Conservation (phyloP, 768 basidiomycete genomes). For the Russula sp. region DNA sequence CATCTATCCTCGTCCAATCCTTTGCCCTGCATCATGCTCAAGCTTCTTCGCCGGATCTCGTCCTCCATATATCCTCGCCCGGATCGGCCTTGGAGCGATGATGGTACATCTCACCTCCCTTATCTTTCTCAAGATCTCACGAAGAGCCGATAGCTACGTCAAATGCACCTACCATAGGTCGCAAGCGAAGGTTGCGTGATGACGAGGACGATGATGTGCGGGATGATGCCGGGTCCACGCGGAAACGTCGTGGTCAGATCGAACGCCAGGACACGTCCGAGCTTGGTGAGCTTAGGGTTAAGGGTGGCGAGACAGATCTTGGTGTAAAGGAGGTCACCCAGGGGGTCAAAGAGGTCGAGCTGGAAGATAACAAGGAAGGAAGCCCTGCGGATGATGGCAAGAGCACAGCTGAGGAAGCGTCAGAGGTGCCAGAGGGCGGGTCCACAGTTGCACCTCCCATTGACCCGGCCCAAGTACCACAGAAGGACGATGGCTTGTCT, state of each 20-base stretch:
- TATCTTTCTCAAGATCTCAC: conserved; percentile 11
- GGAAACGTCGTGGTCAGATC: conserved; percentile 22
- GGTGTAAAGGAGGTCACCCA: conserved; percentile 66
- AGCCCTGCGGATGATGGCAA: conserved; percentile 3
- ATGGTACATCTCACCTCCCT: conserved; percentile 37
- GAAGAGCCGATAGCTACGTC: conserved; percentile 51
- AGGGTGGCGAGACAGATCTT: conserved; percentile 37
- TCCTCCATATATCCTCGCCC: conserved; percentile 62
- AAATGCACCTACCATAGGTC: conserved; percentile 61
- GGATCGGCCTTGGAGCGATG: conserved; percentile 73
- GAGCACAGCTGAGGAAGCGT: background rate
- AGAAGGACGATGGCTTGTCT: conserved; percentile 5
- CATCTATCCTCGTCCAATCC: background rate
- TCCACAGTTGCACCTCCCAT: background rate
- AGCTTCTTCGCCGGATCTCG: conserved; percentile 65
- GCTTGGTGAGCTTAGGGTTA: conserved; percentile 26
- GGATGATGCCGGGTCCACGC: conserved; percentile 19
- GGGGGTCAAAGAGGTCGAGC: conserved; percentile 63
- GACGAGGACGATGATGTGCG: conserved; percentile 34
- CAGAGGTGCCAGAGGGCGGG: background rate
- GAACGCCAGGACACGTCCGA: conserved; percentile 21
- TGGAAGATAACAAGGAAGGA: conserved; percentile 37
- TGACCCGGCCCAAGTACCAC: background rate
- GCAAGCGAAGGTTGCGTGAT: conserved; percentile 55
- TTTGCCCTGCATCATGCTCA: conserved; percentile 45